phyloP scores from a whole-genome alignment of 352 stramenopile species.

The Phytophthora podocarpi region DNA sequence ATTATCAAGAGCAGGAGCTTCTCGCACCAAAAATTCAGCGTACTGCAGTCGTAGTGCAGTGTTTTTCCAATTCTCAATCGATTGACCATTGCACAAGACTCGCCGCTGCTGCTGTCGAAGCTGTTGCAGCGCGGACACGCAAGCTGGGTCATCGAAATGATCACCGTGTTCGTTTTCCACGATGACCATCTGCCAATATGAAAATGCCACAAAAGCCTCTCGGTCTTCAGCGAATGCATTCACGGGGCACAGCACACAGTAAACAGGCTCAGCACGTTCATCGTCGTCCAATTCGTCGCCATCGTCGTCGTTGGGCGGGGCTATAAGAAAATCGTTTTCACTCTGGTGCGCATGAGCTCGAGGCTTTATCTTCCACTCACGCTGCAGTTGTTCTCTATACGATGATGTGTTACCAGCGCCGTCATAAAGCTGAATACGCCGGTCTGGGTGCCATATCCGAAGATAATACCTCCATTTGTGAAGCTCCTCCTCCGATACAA shows the following conservation, averaged over 20 bases:
- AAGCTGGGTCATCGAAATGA: slow-evolving; percentile 49
- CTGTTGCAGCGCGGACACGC: slow-evolving; percentile 44
- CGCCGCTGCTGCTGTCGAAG: slow-evolving; percentile 57
- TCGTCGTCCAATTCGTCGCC: slow-evolving; percentile 59
- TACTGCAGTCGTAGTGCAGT: slow-evolving; percentile 45
- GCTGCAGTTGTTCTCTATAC: slow-evolving; percentile 52
- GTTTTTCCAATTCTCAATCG: slow-evolving; percentile 65
- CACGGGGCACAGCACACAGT: slow-evolving; percentile 69
- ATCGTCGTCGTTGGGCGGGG: slow-evolving; percentile 32
- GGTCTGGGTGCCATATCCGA: slow-evolving; percentile 53
- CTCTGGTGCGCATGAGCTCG: slow-evolving; percentile 25
- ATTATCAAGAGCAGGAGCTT: slow-evolving; percentile 12
- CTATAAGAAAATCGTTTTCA: slow-evolving; percentile 37
- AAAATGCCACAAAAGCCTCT: slow-evolving; percentile 51
- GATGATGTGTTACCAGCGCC: slow-evolving; percentile 21
- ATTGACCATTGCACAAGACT: slow-evolving; percentile 65
- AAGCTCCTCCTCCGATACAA: slow-evolving; percentile 76
- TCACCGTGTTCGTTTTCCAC: slow-evolving; percentile 71
- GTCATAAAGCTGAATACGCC: slow-evolving; percentile 70
- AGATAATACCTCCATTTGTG: slow-evolving; percentile 85
- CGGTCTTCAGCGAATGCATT: slow-evolving; percentile 57
- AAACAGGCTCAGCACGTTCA: slow-evolving; percentile 53
- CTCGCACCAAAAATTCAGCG: slow-evolving; percentile 55
- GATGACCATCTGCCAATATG: slow-evolving; percentile 72
- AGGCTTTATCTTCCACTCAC: slow-evolving; percentile 57